phyloP scores from a whole-genome alignment of 139 green algal species.

The Chlorella vulgaris region DNA sequence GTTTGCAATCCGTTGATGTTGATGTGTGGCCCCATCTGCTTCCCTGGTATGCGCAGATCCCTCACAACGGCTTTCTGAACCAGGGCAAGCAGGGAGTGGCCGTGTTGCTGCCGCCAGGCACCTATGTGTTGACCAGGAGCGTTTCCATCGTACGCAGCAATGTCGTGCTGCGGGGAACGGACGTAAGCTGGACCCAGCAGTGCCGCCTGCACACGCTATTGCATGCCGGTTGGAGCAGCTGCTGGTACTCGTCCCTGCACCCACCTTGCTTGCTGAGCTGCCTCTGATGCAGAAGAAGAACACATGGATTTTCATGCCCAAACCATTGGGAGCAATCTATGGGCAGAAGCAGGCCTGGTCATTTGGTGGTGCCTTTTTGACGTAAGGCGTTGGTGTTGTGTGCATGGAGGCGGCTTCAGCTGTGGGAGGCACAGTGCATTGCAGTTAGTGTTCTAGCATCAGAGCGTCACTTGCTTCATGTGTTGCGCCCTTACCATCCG shows the following conservation, averaged over 20 bases:
- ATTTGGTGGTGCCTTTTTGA: constrained; percentile 1
- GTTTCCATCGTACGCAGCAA: not conserved
- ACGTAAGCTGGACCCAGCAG: not conserved
- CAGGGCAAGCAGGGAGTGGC: not conserved
- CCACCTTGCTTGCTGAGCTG: no score
- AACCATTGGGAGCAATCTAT: not conserved
- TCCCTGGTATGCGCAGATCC: not conserved
- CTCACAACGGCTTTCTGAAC: not conserved
- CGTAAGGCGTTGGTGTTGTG: not conserved
- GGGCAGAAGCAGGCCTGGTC: not conserved
- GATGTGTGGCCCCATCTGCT: no score
- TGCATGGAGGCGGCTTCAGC: not conserved
- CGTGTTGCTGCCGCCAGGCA: not conserved
- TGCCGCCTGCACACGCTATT: not conserved
- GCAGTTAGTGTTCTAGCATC: not conserved
- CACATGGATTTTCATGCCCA: constrained; percentile 1
- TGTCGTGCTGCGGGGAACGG: not conserved
- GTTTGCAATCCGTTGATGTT: no score
- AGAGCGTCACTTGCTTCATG: not conserved
- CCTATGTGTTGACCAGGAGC: not conserved
- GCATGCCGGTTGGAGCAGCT: no score
- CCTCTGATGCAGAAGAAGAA: not conserved
- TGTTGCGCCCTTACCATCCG: not conserved
- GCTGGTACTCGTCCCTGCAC: no score
- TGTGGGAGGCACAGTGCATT: not conserved